phyloP scores from a whole-genome alignment of 768 basidiomycete species.

The Neoboletus subvelutipes region DNA sequence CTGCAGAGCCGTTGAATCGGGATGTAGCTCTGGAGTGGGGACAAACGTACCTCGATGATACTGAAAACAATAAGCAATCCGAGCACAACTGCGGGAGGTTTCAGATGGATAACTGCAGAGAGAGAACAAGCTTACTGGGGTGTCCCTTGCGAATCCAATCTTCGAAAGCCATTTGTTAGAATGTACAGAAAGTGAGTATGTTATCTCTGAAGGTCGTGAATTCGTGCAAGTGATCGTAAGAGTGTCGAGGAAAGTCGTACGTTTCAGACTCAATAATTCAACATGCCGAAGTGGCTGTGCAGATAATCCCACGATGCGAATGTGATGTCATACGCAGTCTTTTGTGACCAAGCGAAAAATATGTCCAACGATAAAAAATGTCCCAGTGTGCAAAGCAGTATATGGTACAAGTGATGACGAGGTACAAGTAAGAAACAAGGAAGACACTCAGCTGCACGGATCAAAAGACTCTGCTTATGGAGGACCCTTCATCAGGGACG shows the following conservation, averaged over 20 bases:
- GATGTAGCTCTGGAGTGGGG: neutral
- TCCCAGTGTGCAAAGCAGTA: conserved; percentile 8
- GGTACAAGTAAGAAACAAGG: conserved; percentile 7
- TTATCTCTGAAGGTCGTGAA: conserved; percentile 26
- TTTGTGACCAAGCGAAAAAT: neutral
- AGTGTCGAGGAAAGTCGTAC: neutral
- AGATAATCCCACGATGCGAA: conserved; percentile 9
- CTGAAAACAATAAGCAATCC: conserved; percentile 55
- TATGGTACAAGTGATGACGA: conserved; percentile 21
- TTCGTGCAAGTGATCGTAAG: conserved; percentile 27
- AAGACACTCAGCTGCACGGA: neutral
- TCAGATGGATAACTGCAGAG: neutral
- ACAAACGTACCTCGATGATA: conserved; percentile 56
- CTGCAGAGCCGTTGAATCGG: conserved; percentile 32
- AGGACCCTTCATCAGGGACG: conserved; percentile 44
- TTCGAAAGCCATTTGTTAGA: conserved; percentile 36
- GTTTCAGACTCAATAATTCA: conserved; percentile 19
- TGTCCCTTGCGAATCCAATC: conserved; percentile 51
- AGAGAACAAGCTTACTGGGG: conserved; percentile 42
- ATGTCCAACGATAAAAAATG: neutral
- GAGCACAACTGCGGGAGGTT: conserved; percentile 47
- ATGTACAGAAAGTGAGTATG: conserved; percentile 11
- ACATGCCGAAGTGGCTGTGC: conserved; percentile 27
- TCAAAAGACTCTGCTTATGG: conserved; percentile 32
- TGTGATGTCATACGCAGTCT: conserved; percentile 21